phyloP scores from a whole-genome alignment of 495 filamentous ascomycete species.

The Letharia columbiana region DNA sequence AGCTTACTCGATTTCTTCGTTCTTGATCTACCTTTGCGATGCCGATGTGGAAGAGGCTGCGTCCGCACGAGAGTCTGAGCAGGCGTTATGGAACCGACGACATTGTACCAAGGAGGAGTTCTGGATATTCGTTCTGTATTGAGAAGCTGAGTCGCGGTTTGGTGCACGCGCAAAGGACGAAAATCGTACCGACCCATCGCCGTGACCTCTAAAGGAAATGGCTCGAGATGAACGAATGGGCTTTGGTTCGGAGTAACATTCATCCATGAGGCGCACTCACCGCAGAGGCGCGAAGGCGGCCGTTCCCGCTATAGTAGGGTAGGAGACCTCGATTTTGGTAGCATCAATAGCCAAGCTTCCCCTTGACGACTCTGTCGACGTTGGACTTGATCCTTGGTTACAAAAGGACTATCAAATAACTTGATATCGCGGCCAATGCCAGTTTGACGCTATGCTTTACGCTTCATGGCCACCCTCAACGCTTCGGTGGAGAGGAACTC shows the following conservation, averaged over 20 bases:
- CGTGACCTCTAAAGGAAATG: neutral
- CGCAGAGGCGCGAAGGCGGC: neutral
- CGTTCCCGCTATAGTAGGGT: neutral
- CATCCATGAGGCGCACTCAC: too few relatives aligned
- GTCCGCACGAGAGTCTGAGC: constrained; percentile 65
- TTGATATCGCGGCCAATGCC: neutral
- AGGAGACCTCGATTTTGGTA: neutral
- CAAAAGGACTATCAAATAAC: neutral
- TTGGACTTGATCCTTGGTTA: neutral
- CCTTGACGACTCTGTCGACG: neutral
- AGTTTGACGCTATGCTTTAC: constrained; percentile 51
- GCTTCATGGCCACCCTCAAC: constrained; percentile 56
- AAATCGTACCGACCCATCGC: constrained; percentile 64
- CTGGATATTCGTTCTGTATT: constrained; percentile 39
- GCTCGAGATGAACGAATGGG: neutral
- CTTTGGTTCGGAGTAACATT: too few relatives aligned
- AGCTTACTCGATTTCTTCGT: constrained; percentile 60
- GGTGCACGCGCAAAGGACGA: constrained; percentile 63
- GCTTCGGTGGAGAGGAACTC: constrained; percentile 42
- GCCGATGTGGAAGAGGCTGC: constrained; percentile 56
- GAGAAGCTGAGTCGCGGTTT: constrained; percentile 51
- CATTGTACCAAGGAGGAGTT: constrained; percentile 69
- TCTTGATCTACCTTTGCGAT: constrained; percentile 42
- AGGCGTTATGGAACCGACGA: constrained; percentile 67
- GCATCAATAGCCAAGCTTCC: neutral